phyloP scores from a whole-genome alignment of 257 asterid genomes.

The Nicotiana tomentosiformis region DNA sequence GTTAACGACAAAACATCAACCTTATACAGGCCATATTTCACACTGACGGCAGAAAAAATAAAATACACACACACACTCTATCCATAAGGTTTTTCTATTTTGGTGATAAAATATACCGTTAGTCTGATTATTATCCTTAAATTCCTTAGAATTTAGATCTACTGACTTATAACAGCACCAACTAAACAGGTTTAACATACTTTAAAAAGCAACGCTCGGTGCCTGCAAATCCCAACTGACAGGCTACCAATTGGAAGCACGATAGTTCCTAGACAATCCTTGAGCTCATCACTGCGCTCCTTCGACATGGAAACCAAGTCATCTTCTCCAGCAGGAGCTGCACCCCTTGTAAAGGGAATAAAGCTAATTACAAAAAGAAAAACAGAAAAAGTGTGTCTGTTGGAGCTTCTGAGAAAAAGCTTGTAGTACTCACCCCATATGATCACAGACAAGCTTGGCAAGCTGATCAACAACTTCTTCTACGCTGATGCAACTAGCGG shows the following conservation, averaged over 20 bases:
- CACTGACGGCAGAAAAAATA: not conserved
- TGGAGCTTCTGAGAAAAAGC: conserved; percentile 15
- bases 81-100: not conserved
- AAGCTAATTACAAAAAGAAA: conserved; percentile 24
- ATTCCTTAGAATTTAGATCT: not conserved
- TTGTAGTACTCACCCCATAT: conserved; percentile 75
- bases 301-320: conserved; percentile 59
- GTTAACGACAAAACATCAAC: conserved; percentile 10
- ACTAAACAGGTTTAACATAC: conserved; percentile 31
- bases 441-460: conserved; percentile 85
- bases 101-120: not conserved
- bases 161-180: not conserved
- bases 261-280: conserved; percentile 74
- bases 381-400: not conserved
- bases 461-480: conserved; percentile 85
- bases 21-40: not conserved
- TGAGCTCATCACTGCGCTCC: conserved; percentile 69
- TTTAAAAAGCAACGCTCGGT: conserved; percentile 83
- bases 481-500: conserved; percentile 54
- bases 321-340: conserved; percentile 60
- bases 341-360: conserved; percentile 54
- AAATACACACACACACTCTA: not conserved
- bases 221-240: conserved; percentile 76
- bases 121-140: not conserved
- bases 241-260: conserved; percentile 86